A percentile compares a stretch with the other conserved stretches of the same genome.
These are phyloP conservation scores for Aristolochia fimbriata DNA, from an alignment of 164 flowering plant species.

Conservation along the genomic window DNA sequence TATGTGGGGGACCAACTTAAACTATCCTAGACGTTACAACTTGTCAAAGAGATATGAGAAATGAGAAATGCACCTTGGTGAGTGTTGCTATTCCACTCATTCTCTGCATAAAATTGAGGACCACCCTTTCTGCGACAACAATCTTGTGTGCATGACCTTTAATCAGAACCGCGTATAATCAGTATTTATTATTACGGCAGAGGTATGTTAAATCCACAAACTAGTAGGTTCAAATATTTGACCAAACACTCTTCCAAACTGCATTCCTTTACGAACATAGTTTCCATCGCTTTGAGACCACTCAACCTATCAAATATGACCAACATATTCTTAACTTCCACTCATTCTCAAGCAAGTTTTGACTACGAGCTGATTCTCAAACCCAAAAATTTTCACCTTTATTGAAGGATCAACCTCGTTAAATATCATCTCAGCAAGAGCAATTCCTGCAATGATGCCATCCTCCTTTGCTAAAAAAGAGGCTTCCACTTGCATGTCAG, in stretches of 20 bases:
- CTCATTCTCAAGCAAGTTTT: background rate
- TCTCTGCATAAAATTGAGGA: slow-evolving; percentile 93
- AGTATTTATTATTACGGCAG: background rate
- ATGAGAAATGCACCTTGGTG: slow-evolving; percentile 70
- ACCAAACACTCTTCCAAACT: slow-evolving; percentile 89
- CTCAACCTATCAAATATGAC: slow-evolving; percentile 46
- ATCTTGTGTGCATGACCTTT: slow-evolving; percentile 77
- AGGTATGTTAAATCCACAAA: background rate
- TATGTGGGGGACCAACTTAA: no score
- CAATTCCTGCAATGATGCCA: slow-evolving; percentile 85
- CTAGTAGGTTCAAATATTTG: background rate
- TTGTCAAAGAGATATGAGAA: background rate
- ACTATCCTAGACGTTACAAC: no score
- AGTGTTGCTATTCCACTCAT: slow-evolving; percentile 96
- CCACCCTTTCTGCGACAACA: slow-evolving; percentile 88
- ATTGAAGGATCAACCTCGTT: slow-evolving; percentile 82
- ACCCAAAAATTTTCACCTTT: slow-evolving; percentile 40
- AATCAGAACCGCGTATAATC: slow-evolving; percentile 4
- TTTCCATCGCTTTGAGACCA: slow-evolving; percentile 86
- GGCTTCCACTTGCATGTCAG: slow-evolving; percentile 76
- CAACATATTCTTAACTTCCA: background rate
- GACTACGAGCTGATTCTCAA: background rate
- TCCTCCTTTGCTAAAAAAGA: slow-evolving; percentile 86
- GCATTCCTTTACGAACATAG: slow-evolving; percentile 52
- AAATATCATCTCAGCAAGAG: slow-evolving; percentile 84